phyloP scores from a whole-genome alignment of 805 yeast genomes.

The Metschnikowia proteae region DNA sequence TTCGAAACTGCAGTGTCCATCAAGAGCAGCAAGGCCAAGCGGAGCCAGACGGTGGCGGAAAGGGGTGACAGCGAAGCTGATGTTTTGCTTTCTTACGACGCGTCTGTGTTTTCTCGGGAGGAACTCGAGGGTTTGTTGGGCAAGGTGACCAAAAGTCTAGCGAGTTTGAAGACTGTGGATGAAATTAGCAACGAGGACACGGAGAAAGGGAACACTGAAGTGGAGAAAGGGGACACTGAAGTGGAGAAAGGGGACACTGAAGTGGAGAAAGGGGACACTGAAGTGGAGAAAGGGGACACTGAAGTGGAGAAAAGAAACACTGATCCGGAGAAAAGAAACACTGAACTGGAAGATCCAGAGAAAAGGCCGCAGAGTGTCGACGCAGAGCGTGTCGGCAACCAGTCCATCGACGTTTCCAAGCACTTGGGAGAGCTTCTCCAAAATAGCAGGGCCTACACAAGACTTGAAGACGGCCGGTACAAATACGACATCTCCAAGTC shows the following conservation, averaged over 20 bases:
- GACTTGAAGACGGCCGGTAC: slow-evolving; percentile 20
- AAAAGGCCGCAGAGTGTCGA: no score
- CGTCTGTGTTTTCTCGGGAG: slow-evolving; percentile 16
- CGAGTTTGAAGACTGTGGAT: slow-evolving; percentile 15
- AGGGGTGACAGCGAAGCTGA: slow-evolving; percentile 5
- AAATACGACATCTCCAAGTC: slow-evolving; percentile 25
- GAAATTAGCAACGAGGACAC: slow-evolving; percentile 9
- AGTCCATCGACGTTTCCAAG: slow-evolving; percentile 14
- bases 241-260: not conserved
- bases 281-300: no score
- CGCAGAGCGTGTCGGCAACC: not conserved
- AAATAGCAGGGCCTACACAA: slow-evolving; percentile 20
- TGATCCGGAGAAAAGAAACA: no score
- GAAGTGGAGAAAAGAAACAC: no score
- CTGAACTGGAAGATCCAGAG: no score
- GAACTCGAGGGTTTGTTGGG: slow-evolving; percentile 21
- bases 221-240: not conserved
- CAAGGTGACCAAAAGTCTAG: slow-evolving; percentile 19
- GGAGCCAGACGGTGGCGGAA: not conserved
- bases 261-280: no score
- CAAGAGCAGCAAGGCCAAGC: slow-evolving; percentile 1
- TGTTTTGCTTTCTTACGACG: slow-evolving; percentile 3
- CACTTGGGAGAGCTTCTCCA: slow-evolving; percentile 22
- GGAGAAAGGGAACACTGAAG: not conserved
- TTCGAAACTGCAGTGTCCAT: slow-evolving; percentile 21